Base-by-base conservation (phyloP, 441 rosid species). In the Pelargonium fulgidum region DNA sequence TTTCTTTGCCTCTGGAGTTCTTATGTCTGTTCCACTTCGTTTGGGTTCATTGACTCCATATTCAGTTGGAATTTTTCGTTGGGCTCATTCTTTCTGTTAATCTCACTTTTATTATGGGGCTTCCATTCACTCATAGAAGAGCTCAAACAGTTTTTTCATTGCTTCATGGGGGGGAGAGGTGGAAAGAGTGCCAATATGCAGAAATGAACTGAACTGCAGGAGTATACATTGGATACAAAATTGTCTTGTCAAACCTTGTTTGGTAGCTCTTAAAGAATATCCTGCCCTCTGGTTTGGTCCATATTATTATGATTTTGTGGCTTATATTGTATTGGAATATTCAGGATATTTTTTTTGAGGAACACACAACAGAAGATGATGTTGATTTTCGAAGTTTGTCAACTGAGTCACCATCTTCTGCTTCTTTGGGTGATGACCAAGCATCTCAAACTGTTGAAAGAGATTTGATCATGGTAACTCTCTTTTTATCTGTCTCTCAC, bases 401-500 rank as follows among this genome's bases (percentile, higher is more conserved):
- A 76, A 75, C 72, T 68, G 87, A 78, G 36, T 77, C 86, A 50
- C 69, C 71, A 36, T 86, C 94, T 78, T 89, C 80, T 29, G 72
- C 54, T 73, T 84, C 90, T 75, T 73, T 76, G 47, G 68, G 71
- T 66, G 80, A 74, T 69, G 78, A 78, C 65, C 88, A 83, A 71
- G 71, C 78, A 67, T 79, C 85, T 67, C 85, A 85, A 78, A 72
- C 74, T 29, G 64, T 78, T 78, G 85, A 87, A 79, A 90, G 83
- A 73, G 99, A 94, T 80, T 82, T 94, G 24, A 67, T 92, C 69
- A 80, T 90, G 94, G 99, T 93, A 74, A 48, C 29, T 19, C 72
- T 79, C 72, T 65, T 59, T 47, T 2, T 59, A 8, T 24, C 65
- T 62, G 10, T 33, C 62, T 56, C 29, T 58, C 29, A 19, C 19